These are phyloP conservation scores for Theileria sp. DNA, from an alignment of 169 alveolate genomes.

Conservation along the genomic window DNA sequence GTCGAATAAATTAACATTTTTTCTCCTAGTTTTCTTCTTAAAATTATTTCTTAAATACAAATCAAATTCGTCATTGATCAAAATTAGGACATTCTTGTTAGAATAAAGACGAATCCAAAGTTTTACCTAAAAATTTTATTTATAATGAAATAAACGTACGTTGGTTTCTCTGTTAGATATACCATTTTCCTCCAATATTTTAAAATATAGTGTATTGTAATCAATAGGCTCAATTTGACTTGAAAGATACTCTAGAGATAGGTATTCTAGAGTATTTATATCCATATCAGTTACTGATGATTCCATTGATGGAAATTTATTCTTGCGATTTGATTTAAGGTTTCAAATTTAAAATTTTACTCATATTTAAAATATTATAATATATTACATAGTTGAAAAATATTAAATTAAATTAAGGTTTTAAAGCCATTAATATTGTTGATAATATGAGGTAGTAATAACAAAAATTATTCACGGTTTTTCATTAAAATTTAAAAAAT, in stretches of 20 bases:
- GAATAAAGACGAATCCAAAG: slow-evolving; percentile 39
- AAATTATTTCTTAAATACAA: neutral
- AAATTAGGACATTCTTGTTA: slow-evolving; percentile 20
- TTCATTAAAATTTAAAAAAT: neutral
- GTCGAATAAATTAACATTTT: neutral
- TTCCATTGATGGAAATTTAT: neutral
- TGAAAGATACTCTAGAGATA: slow-evolving; percentile 47
- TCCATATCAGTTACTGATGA: neutral
- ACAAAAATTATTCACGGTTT: neutral
- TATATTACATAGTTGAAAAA: neutral
- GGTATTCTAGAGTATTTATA: slow-evolving; percentile 15
- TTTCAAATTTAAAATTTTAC: neutral
- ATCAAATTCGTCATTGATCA: neutral
- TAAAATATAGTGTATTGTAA: neutral
- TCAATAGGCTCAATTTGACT: slow-evolving; percentile 38
- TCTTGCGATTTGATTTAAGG: neutral
- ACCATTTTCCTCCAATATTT: slow-evolving; percentile 30
- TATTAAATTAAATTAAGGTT: neutral
- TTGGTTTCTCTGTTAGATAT: neutral
- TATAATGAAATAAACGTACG: slow-evolving; percentile 13
- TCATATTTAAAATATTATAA: neutral
- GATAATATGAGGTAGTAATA: neutral
- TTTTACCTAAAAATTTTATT: slow-evolving; percentile 18
- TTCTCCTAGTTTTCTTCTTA: neutral
- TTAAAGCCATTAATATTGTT: neutral